Base-by-base conservation (phyloP, 2,329 filamentous ascomycete genomes). In the Talaromyces sp. region DNA sequence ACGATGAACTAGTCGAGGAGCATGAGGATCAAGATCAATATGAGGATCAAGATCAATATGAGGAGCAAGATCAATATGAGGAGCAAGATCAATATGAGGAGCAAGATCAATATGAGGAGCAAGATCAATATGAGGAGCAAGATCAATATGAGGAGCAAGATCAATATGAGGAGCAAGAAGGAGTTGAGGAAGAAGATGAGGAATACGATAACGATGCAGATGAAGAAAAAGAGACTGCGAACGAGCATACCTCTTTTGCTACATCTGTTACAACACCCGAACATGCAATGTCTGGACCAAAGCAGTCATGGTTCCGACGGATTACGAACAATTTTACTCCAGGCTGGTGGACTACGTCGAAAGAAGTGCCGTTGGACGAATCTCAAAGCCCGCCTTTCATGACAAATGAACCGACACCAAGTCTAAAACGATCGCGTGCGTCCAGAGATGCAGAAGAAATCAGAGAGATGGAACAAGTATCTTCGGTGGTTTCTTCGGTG, bases 241-340 rank as follows among this genome's bases (percentile, higher is more conserved):
- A 53, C 19, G 33, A 53, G 19, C 5, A 37, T 35, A 21, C 37
- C 28, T 35, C 35, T 11, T 45, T 50, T 25, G 33, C 21, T 22
- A 43, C 25, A 35, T 57, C 56, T 37, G 5, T 41, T 40, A 39
- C 54, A 13, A 56, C 59, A 31, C 56, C 59, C 5, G 41, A 51
- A 7, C 41, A 40, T 10, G 10, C 45, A 21, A 41, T 17, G 9
- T 40, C 59, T 40, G 35, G 60, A 64, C 36, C 62, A 55, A 65
- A 66, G 53, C 69, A 71, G 61, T 70, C 72, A 59, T 76, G 71
- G 74, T 73, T 74, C 53, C 65, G 68, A 55, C 69, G 62, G 19
- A 40, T 66, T 28, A 63, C 65, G 4, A 55, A 61, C 43, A 57
- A 43, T 39, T 60, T 62, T 21, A 62, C 61, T 36, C 61, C 61